Percentiles rank a stretch among this genome's conserved stretches.
These are phyloP conservation scores for Colletotrichum scovillei DNA, from an alignment of 2,329 filamentous ascomycete genomes.

Conservation along the genomic window DNA sequence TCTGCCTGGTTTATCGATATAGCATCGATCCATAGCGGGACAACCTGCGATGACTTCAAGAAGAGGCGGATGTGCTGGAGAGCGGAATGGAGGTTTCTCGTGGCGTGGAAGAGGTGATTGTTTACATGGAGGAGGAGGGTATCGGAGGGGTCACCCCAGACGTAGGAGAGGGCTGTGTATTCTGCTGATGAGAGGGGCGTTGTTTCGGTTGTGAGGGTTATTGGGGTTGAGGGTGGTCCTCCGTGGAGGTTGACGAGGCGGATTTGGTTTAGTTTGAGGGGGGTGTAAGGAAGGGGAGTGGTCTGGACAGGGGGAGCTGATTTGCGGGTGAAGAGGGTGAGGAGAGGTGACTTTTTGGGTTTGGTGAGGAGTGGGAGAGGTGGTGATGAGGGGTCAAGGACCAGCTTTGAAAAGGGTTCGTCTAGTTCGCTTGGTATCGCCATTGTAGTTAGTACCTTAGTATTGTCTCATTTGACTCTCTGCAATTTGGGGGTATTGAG, in stretches of 20 bases:
- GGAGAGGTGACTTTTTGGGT: neutral
- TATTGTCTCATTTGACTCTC: too few species aligned
- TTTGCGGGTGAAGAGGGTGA: neutral
- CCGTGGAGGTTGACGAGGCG: neutral
- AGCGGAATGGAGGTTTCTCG: neutral
- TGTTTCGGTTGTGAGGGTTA: neutral
- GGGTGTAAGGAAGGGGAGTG: neutral
- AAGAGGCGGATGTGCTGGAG: slow-evolving; percentile 28
- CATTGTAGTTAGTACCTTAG: too few species aligned
- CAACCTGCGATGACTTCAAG: slow-evolving; percentile 9
- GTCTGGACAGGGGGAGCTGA: neutral
- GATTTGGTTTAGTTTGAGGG: neutral
- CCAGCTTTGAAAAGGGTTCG: neutral
- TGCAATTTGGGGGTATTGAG: too few species aligned
- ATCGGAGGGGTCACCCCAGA: slow-evolving; percentile 33
- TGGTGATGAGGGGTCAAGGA: neutral
- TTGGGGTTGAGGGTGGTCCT: neutral
- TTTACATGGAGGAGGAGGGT: slow-evolving; percentile 13
- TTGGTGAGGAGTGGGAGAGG: neutral
- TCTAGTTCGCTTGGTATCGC: too few species aligned
- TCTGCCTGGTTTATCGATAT: slow-evolving; percentile 39
- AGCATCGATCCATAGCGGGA: slow-evolving; percentile 37
- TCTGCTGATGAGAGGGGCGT: neutral
- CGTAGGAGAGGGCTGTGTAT: slow-evolving; percentile 37
- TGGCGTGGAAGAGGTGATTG: slow-evolving; percentile 6